phyloP scores from a whole-genome alignment of 768 basidiomycete species.

The Kwoniella sp. region DNA sequence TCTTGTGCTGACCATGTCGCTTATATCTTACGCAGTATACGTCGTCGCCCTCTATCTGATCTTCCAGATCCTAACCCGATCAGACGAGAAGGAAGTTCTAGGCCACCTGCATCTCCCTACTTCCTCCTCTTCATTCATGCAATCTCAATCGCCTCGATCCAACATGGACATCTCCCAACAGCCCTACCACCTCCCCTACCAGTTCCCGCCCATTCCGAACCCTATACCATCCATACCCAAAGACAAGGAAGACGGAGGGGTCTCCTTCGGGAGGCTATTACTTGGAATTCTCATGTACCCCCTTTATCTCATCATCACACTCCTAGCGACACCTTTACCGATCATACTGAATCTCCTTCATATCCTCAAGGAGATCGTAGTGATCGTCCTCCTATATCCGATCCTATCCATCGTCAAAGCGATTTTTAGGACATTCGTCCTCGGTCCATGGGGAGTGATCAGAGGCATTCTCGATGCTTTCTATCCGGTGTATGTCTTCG shows the following conservation, averaged over 20 bases:
- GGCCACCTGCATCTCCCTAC: conserved; percentile 24
- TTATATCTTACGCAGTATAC: conserved; percentile 34
- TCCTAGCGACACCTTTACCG: conserved; percentile 39
- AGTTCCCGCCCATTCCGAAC: conserved; percentile 37
- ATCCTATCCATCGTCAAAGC: conserved; percentile 64
- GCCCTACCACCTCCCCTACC: conserved; percentile 38
- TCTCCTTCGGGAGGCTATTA: conserved; percentile 13
- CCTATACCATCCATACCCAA: conserved; percentile 5
- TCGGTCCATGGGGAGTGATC: conserved; percentile 25
- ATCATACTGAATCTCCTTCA: conserved; percentile 59
- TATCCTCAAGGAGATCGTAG: conserved; percentile 72
- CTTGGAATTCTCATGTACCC: conserved; percentile 37
- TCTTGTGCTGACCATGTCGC: neutral
- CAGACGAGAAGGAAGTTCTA: conserved; percentile 44
- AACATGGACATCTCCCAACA: conserved; percentile 18
- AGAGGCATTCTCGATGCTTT: conserved; percentile 24
- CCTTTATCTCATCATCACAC: conserved; percentile 31
- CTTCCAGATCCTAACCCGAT: conserved; percentile 48
- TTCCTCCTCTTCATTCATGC: conserved; percentile 19
- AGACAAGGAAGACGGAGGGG: neutral
- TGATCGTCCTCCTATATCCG: conserved; percentile 80
- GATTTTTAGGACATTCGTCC: conserved; percentile 29
- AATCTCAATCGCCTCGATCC: conserved; percentile 25
- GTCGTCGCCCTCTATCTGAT: conserved; percentile 43
- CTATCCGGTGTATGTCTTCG: conserved; percentile 44